A percentile compares a stretch with the other conserved stretches of the same genome.
Conservation (phyloP, 305 asterid genomes). For the Stenogyne calaminthoides region DNA sequence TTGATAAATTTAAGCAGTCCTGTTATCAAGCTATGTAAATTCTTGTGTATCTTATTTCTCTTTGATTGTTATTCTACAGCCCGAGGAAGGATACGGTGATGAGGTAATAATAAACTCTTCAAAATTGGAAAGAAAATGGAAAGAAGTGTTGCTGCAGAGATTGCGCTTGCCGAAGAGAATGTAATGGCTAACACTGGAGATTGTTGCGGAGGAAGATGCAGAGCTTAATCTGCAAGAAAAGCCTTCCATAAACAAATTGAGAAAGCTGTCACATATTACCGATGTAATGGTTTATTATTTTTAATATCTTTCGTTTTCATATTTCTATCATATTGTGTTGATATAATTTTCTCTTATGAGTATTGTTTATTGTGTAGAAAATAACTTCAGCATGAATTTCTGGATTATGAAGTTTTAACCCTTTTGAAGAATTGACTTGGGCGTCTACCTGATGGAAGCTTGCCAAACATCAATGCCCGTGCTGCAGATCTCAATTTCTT, state of each 20-base stretch:
- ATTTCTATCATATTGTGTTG: neutral
- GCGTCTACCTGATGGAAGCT: slow-evolving; percentile 91
- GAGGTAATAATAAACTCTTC: too few relatives aligned
- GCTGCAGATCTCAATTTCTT: slow-evolving; percentile 67
- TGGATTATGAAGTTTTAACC: slow-evolving; percentile 77
- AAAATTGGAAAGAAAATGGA: too few relatives aligned
- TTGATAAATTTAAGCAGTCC: slow-evolving; percentile 25
- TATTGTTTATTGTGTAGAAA: too few relatives aligned
- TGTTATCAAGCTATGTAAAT: too few relatives aligned
- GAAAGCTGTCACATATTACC: slow-evolving; percentile 67
- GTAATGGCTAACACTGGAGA: slow-evolving; percentile 49
- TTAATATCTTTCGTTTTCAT: neutral
- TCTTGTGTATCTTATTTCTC: too few relatives aligned
- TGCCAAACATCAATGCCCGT: slow-evolving; percentile 76
- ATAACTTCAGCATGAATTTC: too few relatives aligned
- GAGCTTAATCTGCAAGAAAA: slow-evolving; percentile 64
- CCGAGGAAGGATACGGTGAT: too few relatives aligned
- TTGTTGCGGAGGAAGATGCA: slow-evolving; percentile 71
- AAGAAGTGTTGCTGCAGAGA: too few relatives aligned
- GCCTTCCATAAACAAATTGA: slow-evolving; percentile 77
- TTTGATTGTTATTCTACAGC: too few relatives aligned
- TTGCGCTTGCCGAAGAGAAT: slow-evolving; percentile 47
- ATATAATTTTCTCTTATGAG: slow-evolving; percentile 2
- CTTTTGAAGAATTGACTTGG: slow-evolving; percentile 86
- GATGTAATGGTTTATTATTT: slow-evolving; percentile 54